phyloP scores from a whole-genome alignment of 176 grass and related monocot genomes.

The Dendrocalamus sinicus region DNA sequence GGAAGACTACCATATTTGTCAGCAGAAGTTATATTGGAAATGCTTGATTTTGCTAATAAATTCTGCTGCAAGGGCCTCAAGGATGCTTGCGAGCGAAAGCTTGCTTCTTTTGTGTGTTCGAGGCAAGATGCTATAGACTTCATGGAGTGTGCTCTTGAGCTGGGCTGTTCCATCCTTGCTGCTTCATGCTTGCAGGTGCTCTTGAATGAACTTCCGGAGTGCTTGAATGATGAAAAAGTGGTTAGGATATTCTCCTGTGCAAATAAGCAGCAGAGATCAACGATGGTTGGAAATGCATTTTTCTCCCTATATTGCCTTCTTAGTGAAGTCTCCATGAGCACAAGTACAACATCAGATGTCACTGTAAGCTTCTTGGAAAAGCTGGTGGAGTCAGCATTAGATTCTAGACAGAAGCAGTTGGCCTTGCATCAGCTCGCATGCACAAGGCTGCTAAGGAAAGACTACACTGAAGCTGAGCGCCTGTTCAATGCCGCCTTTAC shows the following conservation, averaged over 20 bases:
- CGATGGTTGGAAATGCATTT: conserved; percentile 75
- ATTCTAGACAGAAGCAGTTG: conserved; percentile 80
- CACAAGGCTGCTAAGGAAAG: conserved; percentile 72
- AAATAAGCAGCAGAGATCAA: conserved; percentile 76
- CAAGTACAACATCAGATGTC: conserved; percentile 66
- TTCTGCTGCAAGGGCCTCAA: conserved; percentile 96
- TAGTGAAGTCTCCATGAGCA: conserved; percentile 81
- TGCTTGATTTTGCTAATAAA: conserved; percentile 94
- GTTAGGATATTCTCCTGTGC: conserved; percentile 72
- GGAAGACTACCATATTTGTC: conserved; percentile 75
- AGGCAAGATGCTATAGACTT: conserved; percentile 95
- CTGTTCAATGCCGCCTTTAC: conserved; percentile 82
- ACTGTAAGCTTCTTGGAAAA: conserved; percentile 79
- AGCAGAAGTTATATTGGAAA: conserved; percentile 79
- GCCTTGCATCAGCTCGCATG: conserved; percentile 84
- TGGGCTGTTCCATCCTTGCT: conserved; percentile 79
- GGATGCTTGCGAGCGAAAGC: conserved; percentile 86
- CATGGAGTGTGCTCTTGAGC: conserved; percentile 96
- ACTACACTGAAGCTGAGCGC: conserved; percentile 70
- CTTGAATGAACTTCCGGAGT: conserved; percentile 80
- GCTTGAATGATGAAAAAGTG: conserved; percentile 87
- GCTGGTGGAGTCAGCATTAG: conserved; percentile 77
- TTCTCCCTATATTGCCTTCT: conserved; percentile 95
- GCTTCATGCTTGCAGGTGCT: conserved; percentile 90
- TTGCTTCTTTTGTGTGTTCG: conserved; percentile 86